Conservation (phyloP, 257 asterid genomes). For the Fraxinus excelsior region DNA sequence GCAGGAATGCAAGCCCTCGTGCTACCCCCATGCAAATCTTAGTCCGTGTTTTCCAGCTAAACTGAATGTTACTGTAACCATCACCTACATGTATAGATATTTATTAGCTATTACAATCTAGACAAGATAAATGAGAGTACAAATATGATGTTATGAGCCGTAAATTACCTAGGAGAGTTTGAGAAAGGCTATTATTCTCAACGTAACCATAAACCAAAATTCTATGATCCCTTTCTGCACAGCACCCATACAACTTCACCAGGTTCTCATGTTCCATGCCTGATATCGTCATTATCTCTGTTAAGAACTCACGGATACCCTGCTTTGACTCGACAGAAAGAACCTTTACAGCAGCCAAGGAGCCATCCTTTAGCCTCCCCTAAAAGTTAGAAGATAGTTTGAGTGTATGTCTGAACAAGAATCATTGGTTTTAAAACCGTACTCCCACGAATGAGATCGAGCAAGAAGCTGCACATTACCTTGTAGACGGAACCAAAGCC, state of each 20-base stretch:
- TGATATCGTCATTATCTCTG: conserved; percentile 66
- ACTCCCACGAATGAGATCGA: conserved; percentile 3
- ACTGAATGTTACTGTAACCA: conserved; percentile 34
- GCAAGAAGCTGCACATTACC: conserved; percentile 39
- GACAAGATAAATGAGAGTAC: conserved; percentile 3
- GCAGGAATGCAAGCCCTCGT: conserved; percentile 79
- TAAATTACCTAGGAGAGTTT: conserved; percentile 73
- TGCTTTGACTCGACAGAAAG: conserved; percentile 83
- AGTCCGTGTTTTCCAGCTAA: conserved; percentile 65
- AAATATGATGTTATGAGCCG: conserved; percentile 1
- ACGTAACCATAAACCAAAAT: conserved; percentile 87
- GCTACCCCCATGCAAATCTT: conserved; percentile 79
- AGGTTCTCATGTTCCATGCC: conserved; percentile 82
- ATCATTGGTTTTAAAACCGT: neutral
- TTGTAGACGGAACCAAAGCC: conserved; percentile 91
- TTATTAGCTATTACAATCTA: conserved; percentile 18
- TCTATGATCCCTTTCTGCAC: conserved; percentile 70
- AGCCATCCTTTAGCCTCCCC: conserved; percentile 81
- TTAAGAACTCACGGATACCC: conserved; percentile 70
- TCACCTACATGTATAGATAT: conserved; percentile 40
- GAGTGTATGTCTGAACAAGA: neutral
- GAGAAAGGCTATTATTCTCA: conserved; percentile 89
- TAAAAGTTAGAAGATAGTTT: conserved; percentile 30
- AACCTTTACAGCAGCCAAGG: conserved; percentile 80
- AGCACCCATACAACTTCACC: conserved; percentile 82